Percentiles rank a stretch among this genome's conserved stretches.
Evolutionary conservation across 352 stramenopile species (phyloP).

Genomic region (Pythium chondricola): DNA sequence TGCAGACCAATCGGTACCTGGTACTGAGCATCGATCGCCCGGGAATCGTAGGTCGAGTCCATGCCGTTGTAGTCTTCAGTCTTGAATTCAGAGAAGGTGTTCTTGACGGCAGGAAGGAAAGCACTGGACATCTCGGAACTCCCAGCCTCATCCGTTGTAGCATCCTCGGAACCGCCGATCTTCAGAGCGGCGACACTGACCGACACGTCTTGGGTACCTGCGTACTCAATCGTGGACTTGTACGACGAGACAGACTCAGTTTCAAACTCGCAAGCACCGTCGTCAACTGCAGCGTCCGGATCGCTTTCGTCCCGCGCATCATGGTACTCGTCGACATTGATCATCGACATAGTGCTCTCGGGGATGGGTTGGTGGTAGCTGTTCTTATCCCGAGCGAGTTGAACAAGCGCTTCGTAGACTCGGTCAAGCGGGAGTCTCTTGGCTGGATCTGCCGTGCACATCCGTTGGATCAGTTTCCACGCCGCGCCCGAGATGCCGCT

Average conservation of each 20-base stretch:
- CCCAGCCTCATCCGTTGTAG: too few species aligned
- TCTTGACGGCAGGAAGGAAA: too few species aligned
- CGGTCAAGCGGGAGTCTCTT: constrained; percentile 41
- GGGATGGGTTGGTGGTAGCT: constrained; percentile 3
- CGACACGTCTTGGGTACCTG: too few species aligned
- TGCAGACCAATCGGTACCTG: constrained; percentile 3
- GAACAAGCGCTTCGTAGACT: constrained; percentile 38
- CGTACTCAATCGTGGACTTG: constrained; percentile 14
- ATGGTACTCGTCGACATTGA: neutral
- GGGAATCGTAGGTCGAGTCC: constrained; percentile 1
- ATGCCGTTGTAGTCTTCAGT: neutral
- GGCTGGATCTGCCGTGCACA: constrained; percentile 46
- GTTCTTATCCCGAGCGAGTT: constrained; percentile 14
- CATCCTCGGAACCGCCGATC: too few species aligned
- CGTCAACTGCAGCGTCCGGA: neutral
- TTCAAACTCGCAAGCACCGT: constrained; percentile 14
- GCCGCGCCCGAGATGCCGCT: constrained; percentile 29
- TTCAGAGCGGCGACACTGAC: too few species aligned
- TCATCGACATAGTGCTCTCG: neutral
- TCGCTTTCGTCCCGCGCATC: neutral
- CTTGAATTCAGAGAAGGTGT: too few species aligned
- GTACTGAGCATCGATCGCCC: neutral
- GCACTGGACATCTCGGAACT: too few species aligned
- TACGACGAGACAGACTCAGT: constrained; percentile 17
- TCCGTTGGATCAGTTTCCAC: constrained; percentile 57